Conservation (phyloP, 495 filamentous ascomycete species). For the Emericellopsis terricola region DNA sequence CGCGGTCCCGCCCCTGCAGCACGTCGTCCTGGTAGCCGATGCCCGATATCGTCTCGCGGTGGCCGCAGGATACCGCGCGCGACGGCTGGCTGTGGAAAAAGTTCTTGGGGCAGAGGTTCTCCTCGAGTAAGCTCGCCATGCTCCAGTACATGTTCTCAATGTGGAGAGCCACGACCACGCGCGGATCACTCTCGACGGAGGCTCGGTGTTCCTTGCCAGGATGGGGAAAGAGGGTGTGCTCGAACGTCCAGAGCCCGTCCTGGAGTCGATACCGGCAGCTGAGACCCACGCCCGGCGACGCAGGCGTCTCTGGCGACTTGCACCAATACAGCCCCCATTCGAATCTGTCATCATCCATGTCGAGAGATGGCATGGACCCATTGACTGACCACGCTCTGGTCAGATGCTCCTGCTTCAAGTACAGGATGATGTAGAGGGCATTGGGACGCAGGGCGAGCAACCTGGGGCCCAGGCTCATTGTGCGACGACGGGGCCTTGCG, state of each 20-base stretch:
- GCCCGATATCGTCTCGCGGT: neutral
- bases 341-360: neutral
- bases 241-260: neutral
- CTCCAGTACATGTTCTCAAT: neutral
- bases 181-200: neutral
- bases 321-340: neutral
- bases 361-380: too few species aligned
- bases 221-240: neutral
- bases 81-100: neutral
- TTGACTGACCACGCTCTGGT: too few species aligned
- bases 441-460: too few species aligned
- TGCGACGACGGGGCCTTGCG: too few species aligned
- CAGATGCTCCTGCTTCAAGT: too few species aligned
- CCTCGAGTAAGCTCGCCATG: neutral
- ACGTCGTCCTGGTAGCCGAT: neutral
- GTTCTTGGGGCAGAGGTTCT: neutral
- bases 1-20: neutral
- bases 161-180: neutral
- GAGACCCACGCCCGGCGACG: neutral
- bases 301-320: too few species aligned
- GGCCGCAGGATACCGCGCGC: neutral
- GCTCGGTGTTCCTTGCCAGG: neutral
- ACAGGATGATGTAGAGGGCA: too few species aligned
- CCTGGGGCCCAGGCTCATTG: too few species aligned
- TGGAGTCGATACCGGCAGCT: neutral